A percentile compares a stretch with the other conserved stretches of the same genome.
These are phyloP conservation scores for Lentinula lateritia DNA, from an alignment of 768 basidiomycete species.

Conservation along the genomic window DNA sequence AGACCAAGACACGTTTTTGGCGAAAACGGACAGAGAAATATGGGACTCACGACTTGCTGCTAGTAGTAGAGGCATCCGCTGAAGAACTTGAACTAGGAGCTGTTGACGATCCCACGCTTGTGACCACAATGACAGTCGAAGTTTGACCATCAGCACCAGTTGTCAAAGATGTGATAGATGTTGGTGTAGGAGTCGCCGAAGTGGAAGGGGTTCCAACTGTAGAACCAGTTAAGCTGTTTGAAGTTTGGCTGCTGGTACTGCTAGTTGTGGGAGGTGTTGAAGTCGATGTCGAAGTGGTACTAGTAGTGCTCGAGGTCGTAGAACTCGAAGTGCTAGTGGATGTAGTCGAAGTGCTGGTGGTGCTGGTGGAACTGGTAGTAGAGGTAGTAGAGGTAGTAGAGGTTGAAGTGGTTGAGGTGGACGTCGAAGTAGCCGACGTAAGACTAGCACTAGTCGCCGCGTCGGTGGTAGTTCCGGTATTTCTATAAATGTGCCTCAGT, in stretches of 20 bases:
- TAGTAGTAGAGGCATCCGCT: neutral
- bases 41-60: neutral
- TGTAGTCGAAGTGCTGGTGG: neutral
- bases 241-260: neutral
- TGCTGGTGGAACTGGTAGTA: neutral
- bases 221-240: neutral
- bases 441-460: neutral
- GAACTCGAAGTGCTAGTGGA: neutral
- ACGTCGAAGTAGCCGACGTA: neutral
- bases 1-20: neutral
- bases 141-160: neutral
- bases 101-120: neutral
- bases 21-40: neutral
- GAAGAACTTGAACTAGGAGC: neutral
- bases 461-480: neutral
- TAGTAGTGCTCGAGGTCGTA: neutral
- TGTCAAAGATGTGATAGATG: neutral
- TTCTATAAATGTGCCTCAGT: neutral
- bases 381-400: neutral
- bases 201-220: neutral
- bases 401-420: neutral
- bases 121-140: neutral
- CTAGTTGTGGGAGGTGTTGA: neutral
- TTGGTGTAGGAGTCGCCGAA: neutral
- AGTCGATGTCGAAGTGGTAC: neutral